These are phyloP conservation scores for Polyporus arcularius DNA, from an alignment of 768 basidiomycete genomes.

Conservation along the genomic window DNA sequence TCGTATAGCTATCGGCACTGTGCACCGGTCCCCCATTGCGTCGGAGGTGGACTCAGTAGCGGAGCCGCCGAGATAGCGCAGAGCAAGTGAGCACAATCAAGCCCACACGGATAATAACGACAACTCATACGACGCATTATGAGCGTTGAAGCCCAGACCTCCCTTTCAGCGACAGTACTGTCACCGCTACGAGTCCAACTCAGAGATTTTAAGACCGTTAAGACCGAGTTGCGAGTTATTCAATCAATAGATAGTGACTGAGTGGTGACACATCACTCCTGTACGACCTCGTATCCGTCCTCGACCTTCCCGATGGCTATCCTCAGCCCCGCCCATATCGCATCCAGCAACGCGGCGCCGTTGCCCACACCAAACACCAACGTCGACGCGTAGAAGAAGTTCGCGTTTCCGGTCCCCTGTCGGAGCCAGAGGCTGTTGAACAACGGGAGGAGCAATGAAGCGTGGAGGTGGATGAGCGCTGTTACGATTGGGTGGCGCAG, in stretches of 20 bases:
- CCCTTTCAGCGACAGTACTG: not conserved
- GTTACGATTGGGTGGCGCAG: constrained; percentile 86
- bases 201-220: no score
- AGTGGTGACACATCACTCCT: constrained; percentile 44
- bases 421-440: constrained; percentile 91
- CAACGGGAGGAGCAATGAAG: constrained; percentile 82
- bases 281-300: constrained; percentile 57
- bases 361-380: constrained; percentile 90
- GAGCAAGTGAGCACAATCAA: no score
- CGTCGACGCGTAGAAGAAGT: constrained; percentile 97
- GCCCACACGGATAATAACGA: no score
- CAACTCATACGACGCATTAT: no score
- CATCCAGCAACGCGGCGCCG: constrained; percentile 82
- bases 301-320: constrained; percentile 62
- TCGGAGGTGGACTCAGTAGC: no score
- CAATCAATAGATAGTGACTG: not conserved
- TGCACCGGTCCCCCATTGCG: no score
- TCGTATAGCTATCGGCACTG: no score
- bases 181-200: no score
- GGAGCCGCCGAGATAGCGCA: no score
- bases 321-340: constrained; percentile 79
- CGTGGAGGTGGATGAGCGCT: constrained; percentile 78
- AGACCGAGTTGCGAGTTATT: not conserved
- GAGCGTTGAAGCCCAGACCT: no score
- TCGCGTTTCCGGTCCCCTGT: constrained; percentile 94